Conservation (phyloP, 768 basidiomycete species). For the Lactarius tabidus region DNA sequence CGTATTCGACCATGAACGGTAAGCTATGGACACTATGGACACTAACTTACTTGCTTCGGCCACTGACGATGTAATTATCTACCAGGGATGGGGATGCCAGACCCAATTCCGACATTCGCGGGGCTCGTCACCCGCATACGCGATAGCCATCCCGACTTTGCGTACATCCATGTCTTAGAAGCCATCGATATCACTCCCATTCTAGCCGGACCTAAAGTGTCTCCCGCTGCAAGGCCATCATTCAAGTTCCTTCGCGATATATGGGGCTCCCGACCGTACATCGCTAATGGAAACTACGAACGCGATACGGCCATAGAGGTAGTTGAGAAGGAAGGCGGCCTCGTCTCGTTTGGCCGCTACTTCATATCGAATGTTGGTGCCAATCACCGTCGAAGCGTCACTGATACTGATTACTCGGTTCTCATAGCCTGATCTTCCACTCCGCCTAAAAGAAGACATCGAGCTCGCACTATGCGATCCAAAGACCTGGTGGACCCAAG, state of each 20-base stretch:
- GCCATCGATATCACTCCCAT: conserved; percentile 3
- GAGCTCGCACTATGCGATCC: neutral
- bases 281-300: conserved; percentile 28
- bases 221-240: conserved; percentile 7
- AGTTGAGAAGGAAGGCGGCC: conserved; percentile 20
- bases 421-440: conserved; percentile 25
- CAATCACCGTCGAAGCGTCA: neutral
- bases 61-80: too few relatives aligned
- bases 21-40: too few relatives aligned
- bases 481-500: neutral
- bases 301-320: conserved; percentile 26
- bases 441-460: conserved; percentile 9
- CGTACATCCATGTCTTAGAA: conserved; percentile 35
- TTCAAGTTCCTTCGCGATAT: conserved; percentile 28
- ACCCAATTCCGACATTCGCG: conserved; percentile 31
- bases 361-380: conserved; percentile 18
- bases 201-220: neutral
- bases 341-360: conserved; percentile 18
- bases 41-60: too few relatives aligned
- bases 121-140: conserved; percentile 30
- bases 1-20: conserved; percentile 22
- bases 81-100: conserved; percentile 21
- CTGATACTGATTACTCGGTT: neutral
- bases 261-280: conserved; percentile 27
- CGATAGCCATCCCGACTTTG: conserved; percentile 17